Percentiles rank a stretch among this genome's conserved stretches.
These are phyloP conservation scores for Naganishia albida DNA, from an alignment of 1,284 basidiomycete genomes.

Conservation along the genomic window DNA sequence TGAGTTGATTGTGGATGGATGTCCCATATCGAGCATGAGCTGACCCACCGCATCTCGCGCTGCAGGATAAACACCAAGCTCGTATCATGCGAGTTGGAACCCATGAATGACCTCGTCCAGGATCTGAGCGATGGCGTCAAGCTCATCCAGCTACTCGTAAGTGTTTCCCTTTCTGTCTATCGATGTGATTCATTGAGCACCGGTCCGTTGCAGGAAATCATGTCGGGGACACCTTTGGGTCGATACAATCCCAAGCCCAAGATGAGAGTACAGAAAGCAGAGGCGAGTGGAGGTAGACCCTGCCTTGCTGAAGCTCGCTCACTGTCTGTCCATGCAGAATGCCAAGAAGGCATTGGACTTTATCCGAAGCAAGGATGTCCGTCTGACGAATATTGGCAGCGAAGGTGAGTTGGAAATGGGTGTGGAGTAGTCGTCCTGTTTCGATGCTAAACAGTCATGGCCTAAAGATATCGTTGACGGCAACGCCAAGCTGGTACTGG, in stretches of 20 bases:
- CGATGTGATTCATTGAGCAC: too few species aligned
- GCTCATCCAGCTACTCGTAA: constrained; percentile 65
- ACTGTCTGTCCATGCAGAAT: constrained; percentile 58
- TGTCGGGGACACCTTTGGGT: constrained; percentile 89
- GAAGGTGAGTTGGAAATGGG: constrained; percentile 12
- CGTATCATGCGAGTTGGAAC: constrained; percentile 76
- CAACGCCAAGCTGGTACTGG: constrained; percentile 93
- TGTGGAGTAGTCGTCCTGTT: neutral
- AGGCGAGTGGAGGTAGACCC: constrained; percentile 51
- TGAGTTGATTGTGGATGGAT: constrained; percentile 31
- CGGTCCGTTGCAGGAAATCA: constrained; percentile 70
- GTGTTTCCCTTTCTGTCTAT: neutral
- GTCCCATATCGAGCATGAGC: neutral
- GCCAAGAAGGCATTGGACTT: constrained; percentile 95
- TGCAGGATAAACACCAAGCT: constrained; percentile 92
- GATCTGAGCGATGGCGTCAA: constrained; percentile 95
- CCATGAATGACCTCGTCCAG: constrained; percentile 85
- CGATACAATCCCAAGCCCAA: constrained; percentile 85
- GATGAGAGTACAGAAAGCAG: constrained; percentile 94
- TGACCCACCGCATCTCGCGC: neutral
- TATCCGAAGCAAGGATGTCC: constrained; percentile 90
- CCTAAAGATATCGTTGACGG: constrained; percentile 90
- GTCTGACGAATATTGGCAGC: constrained; percentile 91
- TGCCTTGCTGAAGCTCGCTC: too few species aligned
- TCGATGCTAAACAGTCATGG: constrained; percentile 36